Percentiles rank a stretch among this genome's conserved stretches.
Conservation (phyloP, 495 filamentous ascomycete species). For the Penicillium psychrofluorescens region DNA sequence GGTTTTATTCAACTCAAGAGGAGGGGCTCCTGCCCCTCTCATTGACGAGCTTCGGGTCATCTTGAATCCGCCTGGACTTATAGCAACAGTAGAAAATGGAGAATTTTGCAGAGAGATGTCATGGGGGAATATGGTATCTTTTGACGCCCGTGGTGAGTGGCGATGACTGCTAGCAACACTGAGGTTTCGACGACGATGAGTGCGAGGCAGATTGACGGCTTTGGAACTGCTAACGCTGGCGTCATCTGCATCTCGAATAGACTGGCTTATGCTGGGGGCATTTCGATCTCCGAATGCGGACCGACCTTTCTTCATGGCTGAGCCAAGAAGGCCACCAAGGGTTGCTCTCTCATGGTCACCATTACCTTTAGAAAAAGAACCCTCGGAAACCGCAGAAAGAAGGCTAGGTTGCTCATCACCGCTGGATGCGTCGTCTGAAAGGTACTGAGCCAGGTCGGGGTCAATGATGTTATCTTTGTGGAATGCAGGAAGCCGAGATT, state of each 20-base stretch:
- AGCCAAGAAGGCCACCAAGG: slow-evolving; percentile 44
- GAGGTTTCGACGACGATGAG: slow-evolving; percentile 62
- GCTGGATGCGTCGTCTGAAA: slow-evolving; percentile 90
- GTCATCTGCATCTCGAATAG: slow-evolving; percentile 54
- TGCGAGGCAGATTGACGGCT: slow-evolving; percentile 43
- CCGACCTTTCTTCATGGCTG: slow-evolving; percentile 64
- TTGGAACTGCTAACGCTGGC: slow-evolving; percentile 52
- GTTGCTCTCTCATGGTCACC: slow-evolving; percentile 49
- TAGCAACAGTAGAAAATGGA: slow-evolving; percentile 8
- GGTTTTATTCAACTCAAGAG: slow-evolving; percentile 74
- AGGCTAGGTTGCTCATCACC: slow-evolving; percentile 89
- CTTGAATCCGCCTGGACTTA: slow-evolving; percentile 39
- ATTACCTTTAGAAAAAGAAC: slow-evolving; percentile 36
- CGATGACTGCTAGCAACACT: slow-evolving; percentile 68
- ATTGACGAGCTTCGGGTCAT: slow-evolving; percentile 80
- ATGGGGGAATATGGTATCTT: slow-evolving; percentile 30
- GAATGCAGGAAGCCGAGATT: slow-evolving; percentile 75
- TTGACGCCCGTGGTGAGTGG: slow-evolving; percentile 55
- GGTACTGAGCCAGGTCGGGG: slow-evolving; percentile 87
- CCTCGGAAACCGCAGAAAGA: slow-evolving; percentile 60
- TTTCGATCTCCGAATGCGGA: slow-evolving; percentile 67
- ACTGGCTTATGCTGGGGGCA: slow-evolving; percentile 52
- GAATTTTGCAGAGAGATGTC: slow-evolving; percentile 16
- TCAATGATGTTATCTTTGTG: slow-evolving; percentile 98
- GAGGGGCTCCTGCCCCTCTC: slow-evolving; percentile 64